Evolutionary conservation across 345 rosid species (phyloP), one percentile per base, ranked within the genome.

Genomic region (Boechera retrofracta): DNA sequence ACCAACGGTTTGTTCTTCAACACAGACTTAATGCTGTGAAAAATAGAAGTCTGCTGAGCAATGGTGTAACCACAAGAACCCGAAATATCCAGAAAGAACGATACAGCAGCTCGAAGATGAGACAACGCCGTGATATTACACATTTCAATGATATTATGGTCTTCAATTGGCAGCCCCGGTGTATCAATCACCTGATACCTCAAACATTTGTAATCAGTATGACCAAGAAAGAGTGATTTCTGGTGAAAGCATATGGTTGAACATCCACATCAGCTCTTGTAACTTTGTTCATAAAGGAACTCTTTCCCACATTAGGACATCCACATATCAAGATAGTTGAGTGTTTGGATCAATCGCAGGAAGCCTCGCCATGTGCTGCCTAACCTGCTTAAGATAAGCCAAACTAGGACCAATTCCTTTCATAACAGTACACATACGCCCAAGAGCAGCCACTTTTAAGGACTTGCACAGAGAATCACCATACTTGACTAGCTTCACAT

Each of bases 11-110:
- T 93, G 79, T 93, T 93, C 92, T 85, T 79, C 61, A 91, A 91
- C 76, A 11, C 76, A 11, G 96, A 82, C 75, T 93, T 89, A 11
- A 91, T 91, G 80, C 94, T 83, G 74, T 93, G 96, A 64, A 93
- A 93, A 18, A 91, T 87, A 36, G 98, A 92, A 33, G 91, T 92
- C 83, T 93, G 97, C 78, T 93, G 97, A 44, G 96, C 90, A 72
- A 93, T 89, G 79, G 80, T 93, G 86, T 87, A 93, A 21, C 98
- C 97, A 79, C 98, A 93, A 2, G 97, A 89, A 6, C 96, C 98
- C 0, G 94, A 91, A 54, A 93, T 82, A 42, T 93, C 98, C 77
- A 91, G 71, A 82, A 89, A 91, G 83, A 88, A 91, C 80, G 91
- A 75, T 7, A 93, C 90, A 44, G 96, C 92, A 60, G n/a, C n/a